Base-by-base conservation (phyloP, 768 basidiomycete genomes). In the Mycena polygramma region DNA sequence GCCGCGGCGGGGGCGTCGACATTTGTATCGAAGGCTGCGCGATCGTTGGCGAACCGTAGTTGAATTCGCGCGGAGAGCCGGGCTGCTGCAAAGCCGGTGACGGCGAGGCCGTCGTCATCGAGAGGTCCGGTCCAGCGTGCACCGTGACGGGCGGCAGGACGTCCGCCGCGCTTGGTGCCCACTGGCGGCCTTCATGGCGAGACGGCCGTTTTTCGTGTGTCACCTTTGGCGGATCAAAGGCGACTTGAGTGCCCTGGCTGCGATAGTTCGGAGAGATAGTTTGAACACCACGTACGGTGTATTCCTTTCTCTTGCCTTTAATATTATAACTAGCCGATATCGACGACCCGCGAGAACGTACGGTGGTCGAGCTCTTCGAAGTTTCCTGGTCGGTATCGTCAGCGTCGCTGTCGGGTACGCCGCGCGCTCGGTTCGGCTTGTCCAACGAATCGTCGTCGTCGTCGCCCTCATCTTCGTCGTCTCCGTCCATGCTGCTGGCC, bases 401-500 rank as follows among this genome's bases (percentile, higher is more conserved):
- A 6, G 30, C 30, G 30, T 30, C 79, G 70, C 76, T 80, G 66
- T 82, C 83, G 75, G 71, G 73, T 77, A 79, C 68, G 80, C 77
- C 54, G 66, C 76, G 22, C 72, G 67, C 41, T 75, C 76, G 37
- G 74, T 75, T 43, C n/a, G 66, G 71, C 24, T 74, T 77, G 37
- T 80, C 80, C 20, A 87, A 87, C 20, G 77, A 77, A 26, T 82
- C 83, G 63, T 86, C 85, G 43, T 90, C 89, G 22, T 89, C 89
- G 53, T 92, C 91, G 6, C 86, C 87, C 66, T 92, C 91, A 72
- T 92, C 92, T 74, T 94, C 94, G 68, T 92, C 90, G 74, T 95
- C 94, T 7, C 92, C 94, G 77, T 95, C 94, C 68, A 89, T 88
- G 76, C 94, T 95, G 74, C 88, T 91, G 17, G 84, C 90, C 74